Percentiles rank a stretch among this genome's conserved stretches.
phyloP scores from a whole-genome alignment of 805 yeast species.

The Candida schatavii region DNA sequence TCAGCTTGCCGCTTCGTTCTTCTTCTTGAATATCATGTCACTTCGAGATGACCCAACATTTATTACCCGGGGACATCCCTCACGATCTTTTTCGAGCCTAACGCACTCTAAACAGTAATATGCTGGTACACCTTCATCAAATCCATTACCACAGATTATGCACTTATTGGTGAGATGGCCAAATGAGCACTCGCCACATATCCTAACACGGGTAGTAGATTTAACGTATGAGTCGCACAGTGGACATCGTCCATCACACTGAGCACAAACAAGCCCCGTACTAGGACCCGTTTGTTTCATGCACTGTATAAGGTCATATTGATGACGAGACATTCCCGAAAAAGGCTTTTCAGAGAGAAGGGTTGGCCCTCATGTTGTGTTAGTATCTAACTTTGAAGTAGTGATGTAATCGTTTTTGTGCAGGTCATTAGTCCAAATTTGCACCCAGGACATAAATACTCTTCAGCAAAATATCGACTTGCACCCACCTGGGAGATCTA shows the following conservation, averaged over 20 bases:
- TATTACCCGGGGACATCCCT: constrained; percentile 86
- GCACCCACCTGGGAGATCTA: too few species aligned
- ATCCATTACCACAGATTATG: constrained; percentile 71
- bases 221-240: constrained; percentile 82
- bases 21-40: constrained; percentile 59
- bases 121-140: constrained; percentile 56
- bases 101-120: constrained; percentile 87
- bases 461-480: too few species aligned
- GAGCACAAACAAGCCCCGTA: constrained; percentile 71
- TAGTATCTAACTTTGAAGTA: too few species aligned
- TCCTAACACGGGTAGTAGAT: constrained; percentile 61
- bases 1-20: constrained; percentile 10
- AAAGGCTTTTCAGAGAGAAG: too few species aligned
- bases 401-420: too few species aligned
- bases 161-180: constrained; percentile 66
- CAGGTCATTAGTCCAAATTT: too few species aligned
- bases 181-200: constrained; percentile 84
- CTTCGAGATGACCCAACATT: constrained; percentile 77
- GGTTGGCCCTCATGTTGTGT: too few species aligned
- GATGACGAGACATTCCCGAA: constrained; percentile 84
- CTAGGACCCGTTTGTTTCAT: constrained; percentile 78
- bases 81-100: constrained; percentile 71
- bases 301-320: constrained; percentile 79
- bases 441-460: too few species aligned
- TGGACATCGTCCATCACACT: constrained; percentile 91